Percentiles rank a stretch among this genome's conserved stretches.
Evolutionary conservation across 192 early-diverging fungal genomes (phyloP).

Genomic region (Gigaspora rosea): DNA sequence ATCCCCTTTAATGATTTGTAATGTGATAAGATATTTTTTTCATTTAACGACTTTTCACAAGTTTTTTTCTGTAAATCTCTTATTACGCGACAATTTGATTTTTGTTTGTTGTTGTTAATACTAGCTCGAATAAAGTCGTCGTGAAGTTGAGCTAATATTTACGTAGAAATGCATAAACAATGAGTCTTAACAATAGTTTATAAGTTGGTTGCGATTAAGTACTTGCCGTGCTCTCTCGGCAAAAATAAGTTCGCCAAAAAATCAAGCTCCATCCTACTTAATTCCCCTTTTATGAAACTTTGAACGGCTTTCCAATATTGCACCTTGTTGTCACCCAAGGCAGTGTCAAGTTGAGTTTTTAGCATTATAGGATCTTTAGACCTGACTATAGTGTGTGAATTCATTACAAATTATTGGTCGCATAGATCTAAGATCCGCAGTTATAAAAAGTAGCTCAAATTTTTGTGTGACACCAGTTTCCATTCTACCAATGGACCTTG

Average conservation of each 20-base stretch:
- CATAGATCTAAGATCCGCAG: no score
- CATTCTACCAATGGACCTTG: no score
- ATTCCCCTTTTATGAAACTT: background rate
- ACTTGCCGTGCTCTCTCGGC: slow-evolving; percentile 2
- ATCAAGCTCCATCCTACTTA: slow-evolving; percentile 2
- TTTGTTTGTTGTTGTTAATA: background rate
- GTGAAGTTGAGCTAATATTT: slow-evolving; percentile 8
- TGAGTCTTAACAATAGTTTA: background rate
- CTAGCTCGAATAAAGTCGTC: slow-evolving; percentile 13
- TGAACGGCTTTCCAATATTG: slow-evolving; percentile 1
- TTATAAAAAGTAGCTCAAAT: no score
- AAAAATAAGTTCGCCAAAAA: slow-evolving; percentile 2
- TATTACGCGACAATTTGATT: background rate
- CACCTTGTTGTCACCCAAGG: slow-evolving; percentile 3
- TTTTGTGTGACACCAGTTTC: no score
- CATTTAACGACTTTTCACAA: background rate
- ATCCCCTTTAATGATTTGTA: background rate
- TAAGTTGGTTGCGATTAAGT: background rate
- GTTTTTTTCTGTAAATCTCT: background rate
- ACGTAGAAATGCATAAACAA: background rate
- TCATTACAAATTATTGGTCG: background rate
- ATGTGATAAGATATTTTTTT: background rate
- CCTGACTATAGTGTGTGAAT: background rate
- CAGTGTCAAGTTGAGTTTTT: background rate
- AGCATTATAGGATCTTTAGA: background rate